Percentiles rank a stretch among this genome's conserved stretches.
These are phyloP conservation scores for Phaeosphaeriaceae sp. DNA, from an alignment of 2,329 filamentous ascomycete species.

Conservation along the genomic window DNA sequence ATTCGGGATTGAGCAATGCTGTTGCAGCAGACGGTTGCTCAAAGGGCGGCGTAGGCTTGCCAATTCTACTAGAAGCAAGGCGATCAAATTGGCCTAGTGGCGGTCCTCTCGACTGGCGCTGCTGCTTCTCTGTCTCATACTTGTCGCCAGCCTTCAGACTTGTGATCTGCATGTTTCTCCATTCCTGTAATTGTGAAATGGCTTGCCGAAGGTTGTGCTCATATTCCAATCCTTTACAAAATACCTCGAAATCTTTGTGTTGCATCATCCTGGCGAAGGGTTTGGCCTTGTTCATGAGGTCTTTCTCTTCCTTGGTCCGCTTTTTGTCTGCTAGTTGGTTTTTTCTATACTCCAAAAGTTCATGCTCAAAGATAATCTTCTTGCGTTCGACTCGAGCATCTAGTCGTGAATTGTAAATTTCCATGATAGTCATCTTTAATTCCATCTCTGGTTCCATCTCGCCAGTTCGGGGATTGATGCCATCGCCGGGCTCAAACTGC, in stretches of 20 bases:
- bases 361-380: slow-evolving; percentile 95
- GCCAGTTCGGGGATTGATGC: slow-evolving; percentile 81
- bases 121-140: slow-evolving; percentile 87
- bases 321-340: slow-evolving; percentile 92
- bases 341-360: slow-evolving; percentile 89
- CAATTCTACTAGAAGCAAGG: slow-evolving; percentile 73
- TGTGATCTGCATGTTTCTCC: slow-evolving; percentile 83
- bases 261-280: slow-evolving; percentile 98
- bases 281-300: slow-evolving; percentile 90
- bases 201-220: slow-evolving; percentile 91
- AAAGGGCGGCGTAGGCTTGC: slow-evolving; percentile 66
- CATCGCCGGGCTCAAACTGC: slow-evolving; percentile 96
- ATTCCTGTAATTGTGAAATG: slow-evolving; percentile 90
- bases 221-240: slow-evolving; percentile 84
- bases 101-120: slow-evolving; percentile 68
- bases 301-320: slow-evolving; percentile 91
- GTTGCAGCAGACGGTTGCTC: slow-evolving; percentile 79
- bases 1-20: slow-evolving; percentile 77
- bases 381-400: slow-evolving; percentile 93
- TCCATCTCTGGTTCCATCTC: slow-evolving; percentile 96
- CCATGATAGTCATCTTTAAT: slow-evolving; percentile 96
- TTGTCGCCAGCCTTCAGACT: slow-evolving; percentile 87
- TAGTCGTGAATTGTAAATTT: slow-evolving; percentile 93
- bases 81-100: slow-evolving; percentile 85
- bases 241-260: slow-evolving; percentile 83